Conservation (phyloP, 768 basidiomycete species). For the Boletus edulis region DNA sequence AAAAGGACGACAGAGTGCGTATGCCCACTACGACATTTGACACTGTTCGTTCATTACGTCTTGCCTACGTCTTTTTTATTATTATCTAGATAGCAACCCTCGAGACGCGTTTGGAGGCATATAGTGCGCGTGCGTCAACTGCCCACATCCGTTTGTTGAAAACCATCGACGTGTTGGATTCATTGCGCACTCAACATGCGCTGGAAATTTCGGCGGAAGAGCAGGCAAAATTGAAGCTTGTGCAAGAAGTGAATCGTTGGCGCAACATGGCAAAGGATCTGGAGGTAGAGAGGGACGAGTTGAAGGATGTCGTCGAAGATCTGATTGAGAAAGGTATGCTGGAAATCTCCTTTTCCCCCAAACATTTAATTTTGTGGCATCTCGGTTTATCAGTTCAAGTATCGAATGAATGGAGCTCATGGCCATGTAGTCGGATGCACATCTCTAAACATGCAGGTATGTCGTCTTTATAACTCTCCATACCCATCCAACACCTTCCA, state of each 20-base stretch:
- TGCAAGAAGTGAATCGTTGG: constrained; percentile 38
- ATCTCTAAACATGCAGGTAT: constrained; percentile 44
- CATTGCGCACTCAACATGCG: constrained; percentile 37
- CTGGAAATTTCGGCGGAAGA: constrained; percentile 38
- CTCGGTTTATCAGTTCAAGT: constrained; percentile 38
- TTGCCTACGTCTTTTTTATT: neutral
- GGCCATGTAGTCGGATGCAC: constrained; percentile 45
- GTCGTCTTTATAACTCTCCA: constrained; percentile 18
- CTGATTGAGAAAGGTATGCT: constrained; percentile 60
- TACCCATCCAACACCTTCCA: constrained; percentile 14
- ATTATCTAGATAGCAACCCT: constrained; percentile 27
- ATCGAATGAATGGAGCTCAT: constrained; percentile 42
- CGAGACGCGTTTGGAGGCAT: constrained; percentile 33
- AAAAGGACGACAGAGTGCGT: constrained; percentile 28
- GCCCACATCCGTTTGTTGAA: constrained; percentile 45
- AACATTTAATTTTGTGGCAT: constrained; percentile 3
- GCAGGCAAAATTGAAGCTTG: constrained; percentile 34
- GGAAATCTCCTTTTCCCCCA: neutral
- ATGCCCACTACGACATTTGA: neutral
- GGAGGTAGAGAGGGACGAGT: constrained; percentile 50
- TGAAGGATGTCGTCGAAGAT: constrained; percentile 50
- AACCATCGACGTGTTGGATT: constrained; percentile 51
- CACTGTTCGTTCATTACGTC: neutral
- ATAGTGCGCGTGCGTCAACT: constrained; percentile 39
- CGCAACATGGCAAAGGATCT: constrained; percentile 29